A percentile compares a stretch with the other conserved stretches of the same genome.
phyloP scores from a whole-genome alignment of 495 filamentous ascomycete species.

The Penicilliopsis zonata region DNA sequence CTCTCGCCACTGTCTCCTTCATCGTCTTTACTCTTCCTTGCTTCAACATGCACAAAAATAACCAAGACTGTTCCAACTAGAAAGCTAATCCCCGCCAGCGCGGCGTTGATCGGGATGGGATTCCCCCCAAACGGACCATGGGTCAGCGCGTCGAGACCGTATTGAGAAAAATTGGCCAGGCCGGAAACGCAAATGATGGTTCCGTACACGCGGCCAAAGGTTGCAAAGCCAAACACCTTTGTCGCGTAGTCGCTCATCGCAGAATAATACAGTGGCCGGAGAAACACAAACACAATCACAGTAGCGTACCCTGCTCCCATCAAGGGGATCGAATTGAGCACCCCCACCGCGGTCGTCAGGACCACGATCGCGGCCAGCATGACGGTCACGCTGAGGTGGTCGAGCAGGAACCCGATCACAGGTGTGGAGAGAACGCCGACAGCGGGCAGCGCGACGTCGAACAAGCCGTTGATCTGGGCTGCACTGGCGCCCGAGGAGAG shows the following conservation, averaged over 20 bases:
- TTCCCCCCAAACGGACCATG: conserved; percentile 58
- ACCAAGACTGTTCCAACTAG: conserved; percentile 50
- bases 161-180: conserved; percentile 75
- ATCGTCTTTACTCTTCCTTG: conserved; percentile 8
- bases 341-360: conserved; percentile 63
- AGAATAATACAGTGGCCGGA: conserved; percentile 39
- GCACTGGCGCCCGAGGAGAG: conserved; percentile 47
- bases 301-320: conserved; percentile 67
- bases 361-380: conserved; percentile 59
- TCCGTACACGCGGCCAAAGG: conserved; percentile 89
- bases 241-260: conserved; percentile 66
- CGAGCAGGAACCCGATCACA: conserved; percentile 73
- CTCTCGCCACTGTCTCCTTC: conserved; percentile 16
- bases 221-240: conserved; percentile 91
- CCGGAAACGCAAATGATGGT: conserved; percentile 82
- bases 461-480: conserved; percentile 66
- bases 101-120: conserved; percentile 68
- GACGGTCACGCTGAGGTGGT: conserved; percentile 52
- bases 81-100: conserved; percentile 48
- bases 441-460: conserved; percentile 80
- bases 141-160: conserved; percentile 68
- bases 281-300: conserved; percentile 57
- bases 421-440: conserved; percentile 77
- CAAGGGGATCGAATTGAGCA: conserved; percentile 62
- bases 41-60: conserved; percentile 37